Percentiles rank a stretch among this genome's conserved stretches.
phyloP scores from a whole-genome alignment of 176 grass and related monocot genomes.

The Sorghum bicolor region Sorghum_bicolor_NCBIv3 NC_012875.2:48636501-48637000 shows the following conservation, averaged over 20 bases:
- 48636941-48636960: not conserved
- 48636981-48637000: no score
- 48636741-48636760: constrained; percentile 37
- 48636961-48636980: not conserved
- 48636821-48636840: not conserved
- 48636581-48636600: not conserved
- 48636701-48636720: not conserved
- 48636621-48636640: not conserved
- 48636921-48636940: not conserved
- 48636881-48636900: not conserved
- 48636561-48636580: not conserved
- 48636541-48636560: constrained; percentile 31
- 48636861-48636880: not conserved
- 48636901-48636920: not conserved
- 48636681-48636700: not conserved
- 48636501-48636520: not conserved
- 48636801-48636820: not conserved
- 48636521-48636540: not conserved
- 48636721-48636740: not conserved
- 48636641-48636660: not conserved
- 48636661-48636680: not conserved
- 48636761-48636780: constrained; percentile 39
- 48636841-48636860: not conserved
- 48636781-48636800: constrained; percentile 44
- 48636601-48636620: not conserved